Conservation (phyloP, 2,329 filamentous ascomycete species). For the Aspergillus tanneri region DNA sequence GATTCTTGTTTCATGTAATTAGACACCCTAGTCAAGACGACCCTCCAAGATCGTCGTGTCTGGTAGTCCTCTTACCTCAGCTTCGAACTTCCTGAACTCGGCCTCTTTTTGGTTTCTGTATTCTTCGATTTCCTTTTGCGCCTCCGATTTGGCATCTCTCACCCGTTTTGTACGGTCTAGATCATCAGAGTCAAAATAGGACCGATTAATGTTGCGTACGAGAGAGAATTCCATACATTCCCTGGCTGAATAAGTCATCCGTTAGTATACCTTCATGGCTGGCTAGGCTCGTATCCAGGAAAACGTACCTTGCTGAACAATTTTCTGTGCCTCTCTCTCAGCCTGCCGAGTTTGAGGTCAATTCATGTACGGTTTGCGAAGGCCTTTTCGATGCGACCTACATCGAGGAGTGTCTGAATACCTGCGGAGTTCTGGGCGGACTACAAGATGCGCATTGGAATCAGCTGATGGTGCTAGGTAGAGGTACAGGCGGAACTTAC, state of each 20-base stretch:
- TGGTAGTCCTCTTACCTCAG: constrained; percentile 55
- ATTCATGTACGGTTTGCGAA: constrained; percentile 2
- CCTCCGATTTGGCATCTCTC: constrained; percentile 92
- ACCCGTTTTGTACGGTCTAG: constrained; percentile 92
- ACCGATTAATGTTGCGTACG: constrained; percentile 10
- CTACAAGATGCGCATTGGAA: constrained; percentile 49
- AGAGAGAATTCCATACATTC: constrained; percentile 64
- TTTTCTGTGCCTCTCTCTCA: constrained; percentile 97
- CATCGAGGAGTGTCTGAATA: constrained; percentile 98
- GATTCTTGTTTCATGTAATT: not conserved
- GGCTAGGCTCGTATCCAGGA: not conserved
- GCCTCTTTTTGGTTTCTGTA: constrained; percentile 88
- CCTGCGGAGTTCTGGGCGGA: constrained; percentile 97
- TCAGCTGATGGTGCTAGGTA: constrained; percentile 6
- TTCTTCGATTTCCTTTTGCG: constrained; percentile 95
- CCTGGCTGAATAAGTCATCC: constrained; percentile 60
- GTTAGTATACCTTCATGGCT: constrained; percentile 20
- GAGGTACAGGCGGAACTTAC: constrained; percentile 21
- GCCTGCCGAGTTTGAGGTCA: constrained; percentile 57
- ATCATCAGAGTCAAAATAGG: constrained; percentile 12
- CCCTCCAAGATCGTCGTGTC: not conserved
- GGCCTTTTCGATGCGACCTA: constrained; percentile 53
- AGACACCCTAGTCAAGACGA: not conserved
- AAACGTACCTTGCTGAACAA: constrained; percentile 83
- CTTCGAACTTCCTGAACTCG: constrained; percentile 93